Evolutionary conservation across 1,139 yeast genomes (phyloP).

Genomic region (Saccharomyces hybrid): DNA sequence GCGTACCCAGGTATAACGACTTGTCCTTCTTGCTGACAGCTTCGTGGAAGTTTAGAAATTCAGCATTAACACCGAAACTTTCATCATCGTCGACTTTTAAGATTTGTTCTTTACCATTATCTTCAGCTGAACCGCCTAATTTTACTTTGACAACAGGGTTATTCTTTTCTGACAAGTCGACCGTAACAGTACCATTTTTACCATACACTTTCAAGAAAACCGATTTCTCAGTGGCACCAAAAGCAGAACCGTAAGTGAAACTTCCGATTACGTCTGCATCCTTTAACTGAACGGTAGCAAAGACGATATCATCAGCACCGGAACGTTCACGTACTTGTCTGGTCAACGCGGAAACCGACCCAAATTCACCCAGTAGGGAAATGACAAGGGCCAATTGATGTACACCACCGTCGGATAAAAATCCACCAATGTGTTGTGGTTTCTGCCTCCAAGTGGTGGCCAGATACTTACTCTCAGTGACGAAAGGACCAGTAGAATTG

Average conservation of each 20-base stretch:
- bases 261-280: constrained; percentile 68
- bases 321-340: constrained; percentile 65
- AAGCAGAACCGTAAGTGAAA: constrained; percentile 81
- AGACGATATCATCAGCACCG: constrained; percentile 74
- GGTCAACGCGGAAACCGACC: constrained; percentile 61
- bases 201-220: constrained; percentile 67
- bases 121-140: constrained; percentile 41
- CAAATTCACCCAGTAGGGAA: constrained; percentile 69
- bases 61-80: constrained; percentile 55
- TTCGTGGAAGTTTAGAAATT: constrained; percentile 65
- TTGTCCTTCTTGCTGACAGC: constrained; percentile 63
- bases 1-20: constrained; percentile 47
- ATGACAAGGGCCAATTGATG: constrained; percentile 86
- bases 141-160: constrained; percentile 40
- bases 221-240: constrained; percentile 72
- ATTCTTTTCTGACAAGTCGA: constrained; percentile 49
- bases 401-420: constrained; percentile 88
- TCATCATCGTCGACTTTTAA: constrained; percentile 43
- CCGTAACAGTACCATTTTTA: constrained; percentile 60
- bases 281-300: constrained; percentile 55
- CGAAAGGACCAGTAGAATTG: constrained; percentile 75
- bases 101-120: constrained; percentile 38
- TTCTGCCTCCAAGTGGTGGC: constrained; percentile 75
- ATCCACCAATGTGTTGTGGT: constrained; percentile 90
- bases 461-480: constrained; percentile 54